Percentiles rank a stretch among this genome's conserved stretches.
Evolutionary conservation across 2,329 filamentous ascomycete genomes (phyloP).

Genomic region (Epichloe baconii): DNA sequence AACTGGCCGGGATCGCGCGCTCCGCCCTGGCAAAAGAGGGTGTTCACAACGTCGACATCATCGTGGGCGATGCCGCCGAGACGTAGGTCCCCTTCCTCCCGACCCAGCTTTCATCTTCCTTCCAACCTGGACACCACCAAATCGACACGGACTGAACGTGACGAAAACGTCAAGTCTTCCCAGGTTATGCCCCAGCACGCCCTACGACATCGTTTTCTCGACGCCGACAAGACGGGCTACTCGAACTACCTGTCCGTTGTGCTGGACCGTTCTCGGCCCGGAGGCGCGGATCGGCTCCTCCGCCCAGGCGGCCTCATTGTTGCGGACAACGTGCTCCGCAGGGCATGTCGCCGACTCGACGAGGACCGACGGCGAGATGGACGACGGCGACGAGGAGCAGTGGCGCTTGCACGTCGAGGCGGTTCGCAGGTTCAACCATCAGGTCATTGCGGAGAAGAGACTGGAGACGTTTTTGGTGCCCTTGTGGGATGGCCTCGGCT

Average conservation of each 20-base stretch:
- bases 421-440: constrained; percentile 23
- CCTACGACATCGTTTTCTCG: constrained; percentile 41
- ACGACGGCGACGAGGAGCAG: constrained; percentile 1
- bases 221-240: constrained; percentile 41
- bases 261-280: constrained; percentile 28
- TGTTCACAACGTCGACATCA: constrained; percentile 32
- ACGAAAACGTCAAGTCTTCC: constrained; percentile 15
- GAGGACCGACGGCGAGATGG: not conserved
- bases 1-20: constrained; percentile 29
- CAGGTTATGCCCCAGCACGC: constrained; percentile 18
- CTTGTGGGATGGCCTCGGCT: constrained; percentile 29
- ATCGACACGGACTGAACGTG: too few relatives aligned
- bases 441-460: constrained; percentile 18
- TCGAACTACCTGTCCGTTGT: constrained; percentile 33
- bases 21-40: constrained; percentile 25
- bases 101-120: too few relatives aligned
- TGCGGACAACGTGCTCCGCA: constrained; percentile 40
- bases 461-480: constrained; percentile 29
- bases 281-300: constrained; percentile 26
- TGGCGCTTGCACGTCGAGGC: constrained; percentile 13
- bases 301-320: constrained; percentile 36
- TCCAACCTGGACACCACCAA: too few relatives aligned
- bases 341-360: constrained; percentile 29
- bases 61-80: constrained; percentile 32
- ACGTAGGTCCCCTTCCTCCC: constrained; percentile 21